Evolutionary conservation across 2,329 filamentous ascomycete genomes (phyloP).

Genomic region (Paecilomyces fulvus): DNA sequence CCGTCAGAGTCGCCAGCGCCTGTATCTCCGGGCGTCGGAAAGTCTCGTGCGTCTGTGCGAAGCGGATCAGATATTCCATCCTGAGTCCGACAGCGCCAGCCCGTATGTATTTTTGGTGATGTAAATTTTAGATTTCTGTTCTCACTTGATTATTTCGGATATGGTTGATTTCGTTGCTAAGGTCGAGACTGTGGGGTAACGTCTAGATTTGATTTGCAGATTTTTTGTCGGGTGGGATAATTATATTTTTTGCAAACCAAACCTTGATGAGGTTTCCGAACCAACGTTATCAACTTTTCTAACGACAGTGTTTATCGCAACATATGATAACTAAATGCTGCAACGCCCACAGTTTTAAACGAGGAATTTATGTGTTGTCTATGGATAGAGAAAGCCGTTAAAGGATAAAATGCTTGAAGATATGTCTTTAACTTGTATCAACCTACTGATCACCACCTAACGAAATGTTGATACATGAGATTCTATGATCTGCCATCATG

Average conservation of each 20-base stretch:
- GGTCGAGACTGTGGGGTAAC: not conserved
- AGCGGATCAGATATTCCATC: constrained; percentile 77
- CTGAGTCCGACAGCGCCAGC: not conserved
- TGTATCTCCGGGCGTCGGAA: constrained; percentile 80
- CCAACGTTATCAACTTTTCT: not conserved
- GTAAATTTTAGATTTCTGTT: too few relatives aligned
- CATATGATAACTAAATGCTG: not conserved
- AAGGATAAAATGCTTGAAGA: not conserved
- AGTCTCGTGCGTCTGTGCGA: constrained; percentile 82
- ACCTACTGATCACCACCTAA: not conserved
- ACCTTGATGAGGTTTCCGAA: not conserved
- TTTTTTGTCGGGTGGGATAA: not conserved
- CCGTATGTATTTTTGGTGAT: not conserved
- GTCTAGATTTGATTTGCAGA: not conserved
- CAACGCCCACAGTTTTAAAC: too few relatives aligned
- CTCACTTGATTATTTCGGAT: not conserved
- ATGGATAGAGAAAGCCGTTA: too few relatives aligned
- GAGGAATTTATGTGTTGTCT: too few relatives aligned
- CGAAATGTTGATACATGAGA: not conserved
- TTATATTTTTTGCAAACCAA: not conserved
- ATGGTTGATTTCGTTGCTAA: not conserved
- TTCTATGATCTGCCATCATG: not conserved
- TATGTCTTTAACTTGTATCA: not conserved
- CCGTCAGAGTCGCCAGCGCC: constrained; percentile 63
- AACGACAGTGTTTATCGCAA: not conserved